Base-by-base conservation (phyloP, 1,284 basidiomycete species). In the Malassezia vespertilionis region DNA sequence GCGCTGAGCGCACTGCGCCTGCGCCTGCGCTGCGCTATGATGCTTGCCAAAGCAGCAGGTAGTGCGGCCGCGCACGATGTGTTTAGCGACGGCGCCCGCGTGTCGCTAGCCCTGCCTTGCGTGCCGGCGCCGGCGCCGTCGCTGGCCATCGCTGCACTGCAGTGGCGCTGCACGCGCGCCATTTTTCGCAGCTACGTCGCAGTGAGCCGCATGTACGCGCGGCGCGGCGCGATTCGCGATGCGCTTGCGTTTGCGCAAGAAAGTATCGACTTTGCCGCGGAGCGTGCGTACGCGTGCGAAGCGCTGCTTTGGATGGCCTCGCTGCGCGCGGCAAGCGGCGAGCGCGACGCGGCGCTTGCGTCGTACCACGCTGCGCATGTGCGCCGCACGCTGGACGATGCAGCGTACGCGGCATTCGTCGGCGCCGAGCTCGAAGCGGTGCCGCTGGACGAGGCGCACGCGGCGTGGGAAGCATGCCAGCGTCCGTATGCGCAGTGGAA, bases 181-280 rank as follows among this genome's bases (percentile, higher is more conserved):
- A 20, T 22, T n/a, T 32, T 8, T 10, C 14, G 31, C 12, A 24
- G 17, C 4, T 64, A 61, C 39, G 33, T 51, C 31, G 44, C 39
- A 5, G 44, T 65, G 32, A 57, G 56, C 21, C 42, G 32, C 14
- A 23, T 64, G 31, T 55, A 66, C 31, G 52, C 56, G n/a, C 18
- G 43, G 17, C 63, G 65, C 15, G 66, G 66, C 26, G 57, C 58
- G 8, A 58, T 52, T 5, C 38, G 53, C 6, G 63, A 69, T 23
- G 63, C 66, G 3, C 60, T 60, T n/a, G 53, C 54, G 2, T 57
- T 61, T 42, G 63, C 56, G 9, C 40, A 41, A 6, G 66, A 69
- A 37, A 52, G 54, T 18, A 51, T 66, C 28, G 58, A 62, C 30
- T 57, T 64, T 41, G 54, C 54, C 26, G 43, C 41, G 5, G 42